Base-by-base conservation (phyloP, 495 filamentous ascomycete species). In the Penicillium waksmanii region DNA sequence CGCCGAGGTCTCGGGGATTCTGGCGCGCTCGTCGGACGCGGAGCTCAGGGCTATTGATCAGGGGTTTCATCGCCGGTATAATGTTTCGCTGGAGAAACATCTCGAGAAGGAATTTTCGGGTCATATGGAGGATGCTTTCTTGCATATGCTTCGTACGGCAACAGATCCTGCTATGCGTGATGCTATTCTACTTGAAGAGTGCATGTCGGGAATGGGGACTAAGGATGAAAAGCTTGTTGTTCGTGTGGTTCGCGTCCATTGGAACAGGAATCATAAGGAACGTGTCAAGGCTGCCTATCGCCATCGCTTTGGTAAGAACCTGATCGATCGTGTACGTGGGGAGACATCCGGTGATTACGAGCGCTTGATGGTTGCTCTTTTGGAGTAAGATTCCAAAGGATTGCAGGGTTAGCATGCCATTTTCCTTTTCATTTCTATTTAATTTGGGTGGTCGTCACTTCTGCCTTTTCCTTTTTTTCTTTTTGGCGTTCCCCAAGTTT, bases 261-360 rank as follows among this genome's bases (percentile, higher is more conserved):
- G 94, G 94, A 82, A 96, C 59, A 80, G 78, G 13, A 71, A 77
- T 34, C 82, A 91, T 67, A 80, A 93, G 80, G 80, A 83, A 17
- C 84, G 87, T 61, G 88, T 97, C 5, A 89, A 89, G 74, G 77
- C 75, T 1, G 90, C 89, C 19, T 97, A 92, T 73, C 74, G 81
- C 62, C 79, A 85, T 51, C 75, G 77, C 53, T 95, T 85, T 72
- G 75, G 75, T 50, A 83, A 73, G 62, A 85, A 84, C 65, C 72
- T 97, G 53, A 73, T 80, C 0, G 71, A 74, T 15, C 79, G 91
- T 36, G 88, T 98, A 51, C 80, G 80, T 58, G 86, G 88, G 1
- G 94, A 98, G 79, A 95, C 91, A 3, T 92, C 89, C 59, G 92
- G 94, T 6, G 89, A 96, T 78, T 96, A 94, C 56, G 82, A 90